Evolutionary conservation across 371 early-diverging fungal genomes (phyloP), one percentile per base, ranked within the genome.

Genomic region (Thermomucor indicae-seudaticae): DNA sequence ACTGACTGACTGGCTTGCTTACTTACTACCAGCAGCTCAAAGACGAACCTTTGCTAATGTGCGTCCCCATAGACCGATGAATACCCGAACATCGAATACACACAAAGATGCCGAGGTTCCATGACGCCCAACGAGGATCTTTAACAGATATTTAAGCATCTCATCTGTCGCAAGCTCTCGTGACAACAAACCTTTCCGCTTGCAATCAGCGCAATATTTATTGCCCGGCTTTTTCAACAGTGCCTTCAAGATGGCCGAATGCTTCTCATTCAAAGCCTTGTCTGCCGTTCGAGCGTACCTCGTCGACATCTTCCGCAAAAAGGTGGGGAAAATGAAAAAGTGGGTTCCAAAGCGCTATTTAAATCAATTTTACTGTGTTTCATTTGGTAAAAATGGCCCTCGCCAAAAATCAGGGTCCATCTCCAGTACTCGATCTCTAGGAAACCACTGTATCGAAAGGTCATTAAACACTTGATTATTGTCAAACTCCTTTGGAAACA

Each of bases 101-200:
- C 27, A 93, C 65, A 72, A 93, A 91, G 41, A 88, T 67, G 24
- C 93, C 91, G 17, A 93, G 64, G 62, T 91, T 91, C 88, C 88
- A 91, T 24, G 88, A 88, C 25, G 90, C 90, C 91, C 91, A 92
- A 23, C 92, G 86, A 44, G 94, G 90, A 78, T 91, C 93, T 89
- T 39, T n/a, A n/a, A n/a, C n/a, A n/a, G n/a, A n/a, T n/a, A n/a
- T n/a, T n/a, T n/a, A n/a, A n/a, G n/a, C n/a, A n/a, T n/a, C n/a
- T n/a, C n/a, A n/a, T n/a, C n/a, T n/a, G n/a, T n/a, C n/a, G n/a
- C n/a, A n/a, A n/a, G n/a, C n/a, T 37, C 39, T 17, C 6, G 14
- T 24, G 16, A 32, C 14, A 32, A 37, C 37, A 14, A 11, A 86
- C 90, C 90, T 75, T 87, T 86, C 57, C 84, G 81, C 43, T 85